Percentiles rank a stretch among this genome's conserved stretches.
phyloP scores from a whole-genome alignment of 495 filamentous ascomycete genomes.

The Tuber melanosporum region DNA sequence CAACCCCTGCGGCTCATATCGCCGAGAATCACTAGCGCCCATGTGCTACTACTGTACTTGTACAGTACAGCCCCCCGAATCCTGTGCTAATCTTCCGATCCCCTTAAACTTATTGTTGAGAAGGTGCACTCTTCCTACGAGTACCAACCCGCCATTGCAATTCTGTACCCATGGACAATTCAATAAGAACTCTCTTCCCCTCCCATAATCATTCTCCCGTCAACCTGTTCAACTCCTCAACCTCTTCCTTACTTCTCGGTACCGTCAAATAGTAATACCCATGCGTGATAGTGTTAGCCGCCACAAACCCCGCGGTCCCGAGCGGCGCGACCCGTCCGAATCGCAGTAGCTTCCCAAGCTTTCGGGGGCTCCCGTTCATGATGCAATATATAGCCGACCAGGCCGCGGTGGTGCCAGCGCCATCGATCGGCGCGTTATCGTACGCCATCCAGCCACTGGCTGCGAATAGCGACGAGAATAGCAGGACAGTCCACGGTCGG shows the following conservation, averaged over 20 bases:
- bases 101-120: not conserved
- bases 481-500: slow-evolving; percentile 55
- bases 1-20: not conserved
- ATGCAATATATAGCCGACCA: slow-evolving; percentile 82
- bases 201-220: not conserved
- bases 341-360: slow-evolving; percentile 43
- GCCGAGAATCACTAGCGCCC: not conserved
- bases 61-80: not conserved
- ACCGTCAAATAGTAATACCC: slow-evolving; percentile 32
- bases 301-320: slow-evolving; percentile 56
- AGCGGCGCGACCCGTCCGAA: slow-evolving; percentile 57
- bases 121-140: not conserved
- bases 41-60: too few relatives aligned
- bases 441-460: slow-evolving; percentile 52
- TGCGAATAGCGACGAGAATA: slow-evolving; percentile 53
- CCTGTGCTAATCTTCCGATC: not conserved
- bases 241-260: slow-evolving; percentile 20
- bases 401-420: slow-evolving; percentile 74
- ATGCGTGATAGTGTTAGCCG: slow-evolving; percentile 55
- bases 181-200: not conserved
- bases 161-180: not conserved
- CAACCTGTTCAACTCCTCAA: slow-evolving; percentile 4
- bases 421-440: slow-evolving; percentile 73
- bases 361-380: slow-evolving; percentile 59
- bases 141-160: not conserved